Evolutionary conservation across 352 stramenopile genomes (phyloP).

Genomic region (Pythium apleroticum): DNA sequence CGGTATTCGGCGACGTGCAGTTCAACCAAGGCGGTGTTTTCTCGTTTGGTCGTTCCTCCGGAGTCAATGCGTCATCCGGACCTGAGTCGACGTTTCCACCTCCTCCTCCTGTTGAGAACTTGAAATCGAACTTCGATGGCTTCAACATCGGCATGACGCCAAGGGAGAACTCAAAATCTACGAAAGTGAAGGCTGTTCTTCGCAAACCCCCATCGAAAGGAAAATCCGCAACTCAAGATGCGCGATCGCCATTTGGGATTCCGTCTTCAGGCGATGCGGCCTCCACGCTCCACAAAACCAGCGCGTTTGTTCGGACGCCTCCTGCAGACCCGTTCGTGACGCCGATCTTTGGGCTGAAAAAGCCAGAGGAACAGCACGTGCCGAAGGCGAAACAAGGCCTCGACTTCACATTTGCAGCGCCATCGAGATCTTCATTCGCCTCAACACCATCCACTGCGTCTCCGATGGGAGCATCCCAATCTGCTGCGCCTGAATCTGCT

Average conservation of each 20-base stretch:
- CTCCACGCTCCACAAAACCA: neutral
- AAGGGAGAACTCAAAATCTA: neutral
- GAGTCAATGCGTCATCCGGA: neutral
- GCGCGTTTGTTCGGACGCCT: constrained; percentile 12
- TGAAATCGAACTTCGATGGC: constrained; percentile 32
- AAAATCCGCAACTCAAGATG: neutral
- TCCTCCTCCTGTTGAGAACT: constrained; percentile 22
- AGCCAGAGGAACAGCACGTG: neutral
- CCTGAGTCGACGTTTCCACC: constrained; percentile 10
- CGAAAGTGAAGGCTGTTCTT: neutral
- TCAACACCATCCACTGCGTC: neutral
- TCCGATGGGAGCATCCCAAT: neutral
- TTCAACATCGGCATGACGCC: constrained; percentile 25
- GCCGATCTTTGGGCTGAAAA: constrained; percentile 33
- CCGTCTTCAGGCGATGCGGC: neutral
- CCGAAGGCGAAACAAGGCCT: constrained; percentile 9
- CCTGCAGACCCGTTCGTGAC: constrained; percentile 51
- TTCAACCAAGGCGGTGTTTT: constrained; percentile 14
- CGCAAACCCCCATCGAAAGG: neutral
- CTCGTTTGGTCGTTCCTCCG: constrained; percentile 3
- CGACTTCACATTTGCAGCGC: neutral
- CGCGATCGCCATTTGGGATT: constrained; percentile 10
- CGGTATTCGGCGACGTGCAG: neutral
- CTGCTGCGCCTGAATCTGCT: neutral
- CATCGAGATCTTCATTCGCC: neutral